phyloP scores from a whole-genome alignment of 257 asterid genomes.

The Jasminum sambac region DNA sequence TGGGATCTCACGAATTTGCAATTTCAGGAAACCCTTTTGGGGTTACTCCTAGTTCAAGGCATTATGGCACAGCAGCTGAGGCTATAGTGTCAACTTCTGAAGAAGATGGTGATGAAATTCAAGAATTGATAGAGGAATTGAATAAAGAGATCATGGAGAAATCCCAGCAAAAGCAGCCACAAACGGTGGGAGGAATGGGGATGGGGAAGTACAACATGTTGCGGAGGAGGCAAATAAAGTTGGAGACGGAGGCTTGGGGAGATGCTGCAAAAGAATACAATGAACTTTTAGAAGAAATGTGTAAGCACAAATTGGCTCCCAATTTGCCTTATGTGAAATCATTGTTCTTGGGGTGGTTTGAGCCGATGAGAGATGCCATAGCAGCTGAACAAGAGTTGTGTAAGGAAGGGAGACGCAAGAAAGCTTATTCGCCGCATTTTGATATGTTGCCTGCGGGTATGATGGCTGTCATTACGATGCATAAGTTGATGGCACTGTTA shows the following conservation, averaged over 20 bases:
- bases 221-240: conserved; percentile 74
- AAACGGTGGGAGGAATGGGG: conserved; percentile 62
- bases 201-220: conserved; percentile 60
- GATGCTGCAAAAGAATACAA: conserved; percentile 86
- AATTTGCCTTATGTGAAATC: conserved; percentile 90
- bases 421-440: conserved; percentile 58
- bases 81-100: conserved; percentile 80
- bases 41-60: conserved; percentile 35
- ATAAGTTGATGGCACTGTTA: conserved; percentile 82
- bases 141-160: conserved; percentile 38
- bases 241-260: conserved; percentile 92
- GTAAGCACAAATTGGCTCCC: conserved; percentile 93
- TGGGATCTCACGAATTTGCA: conserved; percentile 18
- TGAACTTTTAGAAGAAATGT: conserved; percentile 83
- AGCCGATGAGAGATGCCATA: conserved; percentile 83
- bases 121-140: conserved; percentile 50
- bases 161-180: conserved; percentile 43
- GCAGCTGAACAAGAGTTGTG: conserved; percentile 77
- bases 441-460: conserved; percentile 80
- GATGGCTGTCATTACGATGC: conserved; percentile 98
- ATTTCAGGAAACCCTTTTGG: conserved; percentile 29
- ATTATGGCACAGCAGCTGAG: conserved; percentile 76
- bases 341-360: conserved; percentile 93
- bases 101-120: conserved; percentile 75
- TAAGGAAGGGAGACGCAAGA: conserved; percentile 46